Base-by-base conservation (phyloP, 805 yeast species). In the Komagataella mondaviorum region DNA sequence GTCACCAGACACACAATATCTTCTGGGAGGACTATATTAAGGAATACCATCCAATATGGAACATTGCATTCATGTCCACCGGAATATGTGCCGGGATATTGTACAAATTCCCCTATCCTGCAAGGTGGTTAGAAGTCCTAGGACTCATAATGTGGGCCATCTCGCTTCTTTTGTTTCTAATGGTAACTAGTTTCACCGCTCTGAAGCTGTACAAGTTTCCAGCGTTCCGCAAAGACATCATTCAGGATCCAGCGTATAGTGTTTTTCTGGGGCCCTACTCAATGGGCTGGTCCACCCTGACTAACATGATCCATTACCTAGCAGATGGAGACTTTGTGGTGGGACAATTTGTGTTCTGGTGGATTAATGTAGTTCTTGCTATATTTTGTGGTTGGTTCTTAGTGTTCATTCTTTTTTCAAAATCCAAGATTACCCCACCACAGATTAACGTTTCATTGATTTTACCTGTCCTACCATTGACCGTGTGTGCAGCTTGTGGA, bases 51-150 rank as follows among this genome's bases (percentile, higher is more conserved):
- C 85, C 88, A 1, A 71, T 71, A 6, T 82, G 81, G 73, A 88
- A 82, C 65, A 83, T 85, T 23, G 71, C 80, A 49, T 76, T 81
- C n/a, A 89, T 89, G 96, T 96, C 95, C 1, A 76, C 83, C 3
- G 96, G 96, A 1, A 85, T 88, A 45, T 69, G 87, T 1, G 69
- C 86, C 3, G 62, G 76, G 44, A 67, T 87, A 3, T 69, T 89
- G 44, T 75, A 78, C 62, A 63, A 70, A 39, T 88, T 83, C 62
- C 88, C 96, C 0, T 62, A 59, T 44, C 57, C 57, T 23, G 52
- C 59, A 36, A 53, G 52, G 12, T 56, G 55, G 45, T 56, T 60
- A 6, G 47, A 60, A 30, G 54, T 60, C 4, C 54, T 57, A 46
- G 63, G 61, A 1, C 51, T 59, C 17, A 60, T 60, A 12, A 52